Percentiles rank a stretch among this genome's conserved stretches.
These are phyloP conservation scores for Hamamelis virginiana DNA, from an alignment of 164 flowering plant species.

Conservation along the genomic window DNA sequence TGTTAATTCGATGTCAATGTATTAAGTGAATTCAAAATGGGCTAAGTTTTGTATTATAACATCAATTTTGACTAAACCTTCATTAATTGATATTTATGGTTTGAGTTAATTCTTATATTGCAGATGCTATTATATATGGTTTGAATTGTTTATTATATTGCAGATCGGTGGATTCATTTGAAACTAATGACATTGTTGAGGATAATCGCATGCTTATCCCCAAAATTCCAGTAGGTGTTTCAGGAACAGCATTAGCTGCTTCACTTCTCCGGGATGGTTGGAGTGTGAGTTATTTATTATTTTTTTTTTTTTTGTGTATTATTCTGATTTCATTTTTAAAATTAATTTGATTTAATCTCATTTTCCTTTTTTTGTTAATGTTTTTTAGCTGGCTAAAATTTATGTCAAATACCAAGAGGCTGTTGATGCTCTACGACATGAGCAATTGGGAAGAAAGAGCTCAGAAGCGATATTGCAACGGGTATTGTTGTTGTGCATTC, in stretches of 20 bases:
- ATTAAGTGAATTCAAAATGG: too few relatives aligned
- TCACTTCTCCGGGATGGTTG: slow-evolving; percentile 96
- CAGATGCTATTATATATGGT: background rate
- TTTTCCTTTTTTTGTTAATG: background rate
- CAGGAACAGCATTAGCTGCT: slow-evolving; percentile 97
- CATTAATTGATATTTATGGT: too few relatives aligned
- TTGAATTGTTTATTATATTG: slow-evolving; percentile 9
- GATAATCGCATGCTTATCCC: slow-evolving; percentile 55
- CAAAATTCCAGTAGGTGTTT: slow-evolving; percentile 68
- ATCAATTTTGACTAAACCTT: too few relatives aligned
- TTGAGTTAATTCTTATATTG: too few relatives aligned
- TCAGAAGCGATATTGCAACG: slow-evolving; percentile 71
- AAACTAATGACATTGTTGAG: slow-evolving; percentile 29
- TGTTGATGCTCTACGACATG: slow-evolving; percentile 90
- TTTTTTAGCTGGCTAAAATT: slow-evolving; percentile 77
- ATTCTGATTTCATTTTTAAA: background rate
- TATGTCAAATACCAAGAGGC: slow-evolving; percentile 94
- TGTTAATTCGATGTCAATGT: too few relatives aligned
- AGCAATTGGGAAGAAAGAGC: slow-evolving; percentile 80
- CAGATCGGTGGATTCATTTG: slow-evolving; percentile 38
- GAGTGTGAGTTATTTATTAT: slow-evolving; percentile 67
- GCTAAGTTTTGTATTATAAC: too few relatives aligned
- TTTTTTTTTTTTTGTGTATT: background rate
- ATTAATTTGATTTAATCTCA: background rate
- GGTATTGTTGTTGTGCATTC: slow-evolving; percentile 32